These are phyloP conservation scores for Fomitopsis serialis DNA, from an alignment of 768 basidiomycete genomes.

Conservation along the genomic window DNA sequence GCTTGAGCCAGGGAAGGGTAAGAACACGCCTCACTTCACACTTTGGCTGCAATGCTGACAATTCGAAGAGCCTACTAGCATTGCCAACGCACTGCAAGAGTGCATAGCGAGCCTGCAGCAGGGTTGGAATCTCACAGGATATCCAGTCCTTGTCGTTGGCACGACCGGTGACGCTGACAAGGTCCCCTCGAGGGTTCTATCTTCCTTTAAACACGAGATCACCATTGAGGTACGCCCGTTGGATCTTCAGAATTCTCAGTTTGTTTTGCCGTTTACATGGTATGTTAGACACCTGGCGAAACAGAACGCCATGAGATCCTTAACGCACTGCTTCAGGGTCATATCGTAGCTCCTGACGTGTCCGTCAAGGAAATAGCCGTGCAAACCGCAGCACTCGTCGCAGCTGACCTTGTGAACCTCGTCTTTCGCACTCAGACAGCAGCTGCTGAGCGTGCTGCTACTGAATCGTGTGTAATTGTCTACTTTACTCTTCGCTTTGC, in stretches of 20 bases:
- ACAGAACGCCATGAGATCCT: conserved; percentile 63
- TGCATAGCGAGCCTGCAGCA: conserved; percentile 52
- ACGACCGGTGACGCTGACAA: conserved; percentile 65
- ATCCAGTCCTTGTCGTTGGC: conserved; percentile 72
- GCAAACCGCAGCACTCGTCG: conserved; percentile 88
- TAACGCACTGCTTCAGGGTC: conserved; percentile 33
- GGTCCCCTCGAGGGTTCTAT: conserved; percentile 56
- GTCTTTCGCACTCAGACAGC: conserved; percentile 51
- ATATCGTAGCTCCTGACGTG: conserved; percentile 66
- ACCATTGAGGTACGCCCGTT: conserved; percentile 51
- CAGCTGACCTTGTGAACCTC: conserved; percentile 73
- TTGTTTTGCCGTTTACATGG: not conserved
- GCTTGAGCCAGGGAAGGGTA: conserved; percentile 62
- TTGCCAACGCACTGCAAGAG: conserved; percentile 56
- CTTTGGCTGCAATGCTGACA: not conserved
- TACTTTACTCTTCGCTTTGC: not conserved
- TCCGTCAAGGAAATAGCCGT: conserved; percentile 66
- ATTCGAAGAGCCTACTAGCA: conserved; percentile 47
- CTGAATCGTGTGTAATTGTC: conserved; percentile 29
- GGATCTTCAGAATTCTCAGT: too few relatives aligned
- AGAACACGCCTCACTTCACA: conserved; percentile 1
- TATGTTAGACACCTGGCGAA: conserved; percentile 75
- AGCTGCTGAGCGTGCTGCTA: conserved; percentile 44
- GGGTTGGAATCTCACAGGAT: conserved; percentile 55
- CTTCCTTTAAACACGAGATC: conserved; percentile 84